Percentiles rank a stretch among this genome's conserved stretches.
Conservation (phyloP, 192 early-diverging fungal species). For the Diversispora epigaea region DNA sequence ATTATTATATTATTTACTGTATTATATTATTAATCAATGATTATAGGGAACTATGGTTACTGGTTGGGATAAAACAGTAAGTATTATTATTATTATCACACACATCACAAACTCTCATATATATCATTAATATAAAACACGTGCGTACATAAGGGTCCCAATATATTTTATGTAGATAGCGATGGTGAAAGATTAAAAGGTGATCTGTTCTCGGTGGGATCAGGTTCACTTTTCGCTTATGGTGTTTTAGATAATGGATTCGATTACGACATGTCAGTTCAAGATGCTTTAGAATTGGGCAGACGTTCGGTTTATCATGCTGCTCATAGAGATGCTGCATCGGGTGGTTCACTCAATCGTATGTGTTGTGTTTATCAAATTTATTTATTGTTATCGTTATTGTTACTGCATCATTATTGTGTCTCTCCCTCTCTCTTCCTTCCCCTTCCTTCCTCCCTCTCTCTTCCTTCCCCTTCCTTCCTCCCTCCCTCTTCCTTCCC, state of each 20-base stretch:
- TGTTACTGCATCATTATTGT: no score
- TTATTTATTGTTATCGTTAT: neutral
- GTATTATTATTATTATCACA: slow-evolving; percentile 17
- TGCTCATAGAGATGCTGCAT: slow-evolving; percentile 89
- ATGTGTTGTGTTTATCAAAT: slow-evolving; percentile 27
- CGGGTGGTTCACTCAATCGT: slow-evolving; percentile 81
- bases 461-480: no score
- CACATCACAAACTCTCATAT: neutral
- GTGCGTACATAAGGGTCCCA: slow-evolving; percentile 67
- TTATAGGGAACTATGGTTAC: slow-evolving; percentile 92
- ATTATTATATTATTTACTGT: neutral
- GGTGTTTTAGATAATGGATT: slow-evolving; percentile 94
- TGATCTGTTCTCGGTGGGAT: slow-evolving; percentile 94
- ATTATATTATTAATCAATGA: no score
- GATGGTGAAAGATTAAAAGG: slow-evolving; percentile 87
- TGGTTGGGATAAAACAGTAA: slow-evolving; percentile 94
- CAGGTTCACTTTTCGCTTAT: slow-evolving; percentile 98
- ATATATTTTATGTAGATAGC: slow-evolving; percentile 94
- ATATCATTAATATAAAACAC: neutral
- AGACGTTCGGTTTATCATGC: slow-evolving; percentile 94
- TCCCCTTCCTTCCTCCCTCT: no score
- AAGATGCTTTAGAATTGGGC: slow-evolving; percentile 90
- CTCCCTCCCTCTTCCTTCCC: neutral
- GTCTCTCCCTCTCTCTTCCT: no score
- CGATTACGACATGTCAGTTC: slow-evolving; percentile 72